Conservation (phyloP, 2,329 filamentous ascomycete genomes). For the Myotisia sp. region DNA sequence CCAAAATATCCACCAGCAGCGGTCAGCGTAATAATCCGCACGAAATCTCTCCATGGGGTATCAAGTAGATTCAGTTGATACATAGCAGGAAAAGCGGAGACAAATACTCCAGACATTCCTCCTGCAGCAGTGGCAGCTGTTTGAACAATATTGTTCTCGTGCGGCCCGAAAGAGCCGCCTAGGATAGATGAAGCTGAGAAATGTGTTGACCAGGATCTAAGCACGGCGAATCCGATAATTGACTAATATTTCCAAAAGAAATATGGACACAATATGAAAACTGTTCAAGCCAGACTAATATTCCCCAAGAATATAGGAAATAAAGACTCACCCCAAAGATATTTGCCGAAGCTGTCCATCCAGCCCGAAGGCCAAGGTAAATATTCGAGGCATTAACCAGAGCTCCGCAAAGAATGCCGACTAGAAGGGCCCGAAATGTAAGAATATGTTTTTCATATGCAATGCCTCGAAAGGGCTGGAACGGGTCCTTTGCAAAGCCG, state of each 20-base stretch:
- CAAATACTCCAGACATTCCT: conserved; percentile 31
- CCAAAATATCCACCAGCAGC: conserved; percentile 34
- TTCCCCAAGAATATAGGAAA: too few species aligned
- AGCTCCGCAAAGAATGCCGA: conserved; percentile 43
- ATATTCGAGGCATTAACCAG: conserved; percentile 50
- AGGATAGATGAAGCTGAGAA: conserved; percentile 17
- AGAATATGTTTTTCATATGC: conserved; percentile 16
- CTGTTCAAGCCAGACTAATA: too few species aligned
- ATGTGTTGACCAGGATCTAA: conserved; percentile 28
- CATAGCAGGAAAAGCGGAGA: conserved; percentile 32
- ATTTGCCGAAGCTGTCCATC: conserved; percentile 15
- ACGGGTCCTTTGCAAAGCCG: conserved; percentile 6
- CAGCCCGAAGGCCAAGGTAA: conserved; percentile 44
- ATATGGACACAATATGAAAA: neutral
- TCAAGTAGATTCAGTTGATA: conserved; percentile 30
- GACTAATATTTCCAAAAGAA: conserved; percentile 12
- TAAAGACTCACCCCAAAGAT: conserved; percentile 10
- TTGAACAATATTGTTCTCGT: conserved; percentile 36
- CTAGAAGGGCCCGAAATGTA: conserved; percentile 41
- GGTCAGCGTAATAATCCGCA: conserved; percentile 10
- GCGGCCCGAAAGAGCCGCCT: conserved; percentile 27
- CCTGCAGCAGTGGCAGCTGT: conserved; percentile 34
- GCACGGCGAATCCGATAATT: conserved; percentile 32
- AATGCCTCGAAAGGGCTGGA: conserved; percentile 3
- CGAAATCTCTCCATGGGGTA: conserved; percentile 10